These are phyloP conservation scores for Suhomyces emberorum DNA, from an alignment of 805 yeast genomes.

Conservation along the genomic window DNA sequence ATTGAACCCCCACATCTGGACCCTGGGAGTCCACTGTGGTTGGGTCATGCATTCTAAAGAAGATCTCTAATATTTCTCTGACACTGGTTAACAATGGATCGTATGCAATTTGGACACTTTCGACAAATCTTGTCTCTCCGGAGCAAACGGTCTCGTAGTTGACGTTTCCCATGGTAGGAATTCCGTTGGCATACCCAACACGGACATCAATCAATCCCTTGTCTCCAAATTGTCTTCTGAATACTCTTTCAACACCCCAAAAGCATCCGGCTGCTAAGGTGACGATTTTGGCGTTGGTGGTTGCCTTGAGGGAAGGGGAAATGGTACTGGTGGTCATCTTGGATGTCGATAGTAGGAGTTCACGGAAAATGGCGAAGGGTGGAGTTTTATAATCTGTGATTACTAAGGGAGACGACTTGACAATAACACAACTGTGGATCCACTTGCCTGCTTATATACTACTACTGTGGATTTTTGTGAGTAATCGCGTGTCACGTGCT, in stretches of 20 bases:
- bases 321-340: constrained; percentile 11
- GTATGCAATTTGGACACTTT: constrained; percentile 76
- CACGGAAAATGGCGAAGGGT: neutral
- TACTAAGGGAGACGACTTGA: neutral
- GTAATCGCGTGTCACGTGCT: neutral
- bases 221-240: constrained; percentile 60
- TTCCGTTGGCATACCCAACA: constrained; percentile 92
- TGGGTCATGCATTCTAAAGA: constrained; percentile 93
- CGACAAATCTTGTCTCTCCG: constrained; percentile 76
- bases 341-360: too few relatives aligned
- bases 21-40: constrained; percentile 84
- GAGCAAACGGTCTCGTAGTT: constrained; percentile 69
- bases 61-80: constrained; percentile 70
- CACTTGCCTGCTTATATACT: neutral
- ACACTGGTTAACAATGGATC: constrained; percentile 64
- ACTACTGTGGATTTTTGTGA: neutral
- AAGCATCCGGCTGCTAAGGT: constrained; percentile 65
- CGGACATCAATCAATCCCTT: constrained; percentile 69
- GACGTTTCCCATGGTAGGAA: constrained; percentile 42
- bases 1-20: constrained; percentile 84
- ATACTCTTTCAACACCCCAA: constrained; percentile 89
- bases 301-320: constrained; percentile 35
- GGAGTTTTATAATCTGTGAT: neutral
- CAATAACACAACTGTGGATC: neutral
- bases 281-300: constrained; percentile 32